A percentile compares a stretch with the other conserved stretches of the same genome.
Conservation (phyloP, 2,329 filamentous ascomycete species). For the Rutstroemia sp. region DNA sequence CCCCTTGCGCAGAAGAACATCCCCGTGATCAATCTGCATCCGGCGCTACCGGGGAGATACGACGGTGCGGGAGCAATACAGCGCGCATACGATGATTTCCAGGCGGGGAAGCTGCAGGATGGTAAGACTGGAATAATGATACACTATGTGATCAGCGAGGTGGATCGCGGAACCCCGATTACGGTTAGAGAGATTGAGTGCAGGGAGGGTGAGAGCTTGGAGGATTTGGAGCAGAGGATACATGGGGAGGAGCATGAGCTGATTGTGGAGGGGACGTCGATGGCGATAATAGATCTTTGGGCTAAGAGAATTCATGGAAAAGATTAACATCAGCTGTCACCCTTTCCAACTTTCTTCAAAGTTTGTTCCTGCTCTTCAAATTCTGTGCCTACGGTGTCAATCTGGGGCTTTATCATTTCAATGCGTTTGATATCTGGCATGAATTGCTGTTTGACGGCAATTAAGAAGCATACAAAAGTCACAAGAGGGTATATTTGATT, state of each 20-base stretch:
- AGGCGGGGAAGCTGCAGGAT: slow-evolving; percentile 54
- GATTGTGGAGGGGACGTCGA: slow-evolving; percentile 66
- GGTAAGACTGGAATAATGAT: slow-evolving; percentile 77
- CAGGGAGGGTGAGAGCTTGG: slow-evolving; percentile 56
- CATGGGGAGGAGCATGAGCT: slow-evolving; percentile 70
- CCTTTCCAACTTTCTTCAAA: too few species aligned
- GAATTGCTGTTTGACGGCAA: too few species aligned
- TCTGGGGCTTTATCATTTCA: too few species aligned
- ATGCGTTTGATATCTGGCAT: too few species aligned
- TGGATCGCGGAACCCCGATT: slow-evolving; percentile 73
- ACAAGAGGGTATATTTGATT: too few species aligned
- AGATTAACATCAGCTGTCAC: not conserved
- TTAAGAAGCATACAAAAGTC: too few species aligned
- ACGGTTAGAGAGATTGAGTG: slow-evolving; percentile 61
- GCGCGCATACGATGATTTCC: slow-evolving; percentile 67
- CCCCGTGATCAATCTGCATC: slow-evolving; percentile 63
- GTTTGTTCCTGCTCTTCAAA: too few species aligned
- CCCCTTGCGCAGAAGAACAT: slow-evolving; percentile 47
- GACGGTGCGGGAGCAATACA: slow-evolving; percentile 74
- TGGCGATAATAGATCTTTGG: slow-evolving; percentile 37
- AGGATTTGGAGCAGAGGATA: slow-evolving; percentile 63
- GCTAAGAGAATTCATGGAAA: slow-evolving; percentile 17
- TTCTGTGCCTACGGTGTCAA: too few species aligned
- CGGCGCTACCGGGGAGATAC: slow-evolving; percentile 60
- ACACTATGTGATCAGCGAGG: slow-evolving; percentile 73